Conservation (phyloP, 345 rosid species). For the Pistacia integerrima region DNA sequence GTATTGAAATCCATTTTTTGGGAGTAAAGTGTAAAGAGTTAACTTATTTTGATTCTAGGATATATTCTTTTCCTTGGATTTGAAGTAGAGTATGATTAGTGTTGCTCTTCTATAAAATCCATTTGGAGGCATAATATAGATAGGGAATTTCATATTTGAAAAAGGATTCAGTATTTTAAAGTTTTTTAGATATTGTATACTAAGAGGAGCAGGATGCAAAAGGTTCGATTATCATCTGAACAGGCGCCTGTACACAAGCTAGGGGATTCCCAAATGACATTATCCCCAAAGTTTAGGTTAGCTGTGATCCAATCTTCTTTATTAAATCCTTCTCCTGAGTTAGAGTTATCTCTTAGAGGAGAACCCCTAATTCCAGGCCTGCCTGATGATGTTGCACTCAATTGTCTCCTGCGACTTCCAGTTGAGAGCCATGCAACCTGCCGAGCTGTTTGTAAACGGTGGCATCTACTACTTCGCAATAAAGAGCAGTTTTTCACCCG, state of each 20-base stretch:
- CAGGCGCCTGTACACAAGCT: conserved; percentile 81
- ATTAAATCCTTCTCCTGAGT: conserved; percentile 51
- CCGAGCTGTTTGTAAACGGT: conserved; percentile 75
- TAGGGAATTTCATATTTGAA: background rate
- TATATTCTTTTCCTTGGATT: background rate
- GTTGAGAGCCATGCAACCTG: conserved; percentile 64
- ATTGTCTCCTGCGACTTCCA: conserved; percentile 78
- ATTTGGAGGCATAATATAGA: conserved; percentile 10
- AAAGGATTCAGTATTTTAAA: conserved; percentile 8
- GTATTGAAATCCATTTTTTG: conserved; percentile 1
- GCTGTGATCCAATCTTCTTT: conserved; percentile 59
- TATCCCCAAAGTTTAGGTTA: conserved; percentile 80
- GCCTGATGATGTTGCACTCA: conserved; percentile 82
- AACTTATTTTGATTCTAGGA: background rate
- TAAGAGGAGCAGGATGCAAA: conserved; percentile 57
- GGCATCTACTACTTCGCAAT: conserved; percentile 66
- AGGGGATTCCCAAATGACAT: conserved; percentile 85
- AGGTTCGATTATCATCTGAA: conserved; percentile 77
- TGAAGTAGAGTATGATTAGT: conserved; percentile 5
- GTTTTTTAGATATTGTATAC: background rate
- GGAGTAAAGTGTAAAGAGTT: background rate
- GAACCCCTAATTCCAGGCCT: conserved; percentile 85
- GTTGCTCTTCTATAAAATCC: background rate
- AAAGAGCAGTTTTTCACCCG: conserved; percentile 71
- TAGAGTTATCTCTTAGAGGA: conserved; percentile 49